Conservation (phyloP, 345 rosid species). For the Citrus australasica region DNA sequence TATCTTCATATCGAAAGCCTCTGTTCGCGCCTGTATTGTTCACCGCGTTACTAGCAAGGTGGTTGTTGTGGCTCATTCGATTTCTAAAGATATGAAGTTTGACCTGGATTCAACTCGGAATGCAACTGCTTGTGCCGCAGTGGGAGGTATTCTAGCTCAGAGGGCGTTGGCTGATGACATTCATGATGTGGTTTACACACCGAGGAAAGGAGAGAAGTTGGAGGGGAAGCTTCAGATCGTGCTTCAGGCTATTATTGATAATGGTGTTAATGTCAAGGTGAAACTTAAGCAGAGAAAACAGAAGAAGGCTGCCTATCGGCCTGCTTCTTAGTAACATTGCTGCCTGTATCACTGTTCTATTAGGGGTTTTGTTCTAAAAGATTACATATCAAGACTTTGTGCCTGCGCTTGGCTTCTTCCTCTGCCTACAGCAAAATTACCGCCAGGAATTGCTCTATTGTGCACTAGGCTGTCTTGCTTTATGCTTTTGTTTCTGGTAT, state of each 20-base stretch:
- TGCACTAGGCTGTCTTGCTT: no score
- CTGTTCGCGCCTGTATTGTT: conserved; percentile 75
- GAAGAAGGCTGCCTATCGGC: conserved; percentile 24
- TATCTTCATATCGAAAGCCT: conserved; percentile 72
- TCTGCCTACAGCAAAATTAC: neutral
- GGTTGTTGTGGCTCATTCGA: conserved; percentile 84
- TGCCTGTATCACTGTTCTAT: neutral
- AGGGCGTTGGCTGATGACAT: conserved; percentile 80
- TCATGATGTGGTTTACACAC: conserved; percentile 66
- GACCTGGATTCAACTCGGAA: conserved; percentile 74
- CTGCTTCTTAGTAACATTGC: neutral
- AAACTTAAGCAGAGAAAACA: conserved; percentile 71
- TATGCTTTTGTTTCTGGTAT: neutral
- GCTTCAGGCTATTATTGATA: conserved; percentile 65
- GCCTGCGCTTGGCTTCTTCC: neutral
- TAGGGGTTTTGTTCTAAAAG: neutral
- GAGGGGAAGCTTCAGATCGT: conserved; percentile 82
- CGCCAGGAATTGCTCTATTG: neutral
- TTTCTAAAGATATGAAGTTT: conserved; percentile 81
- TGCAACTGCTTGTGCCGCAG: conserved; percentile 60
- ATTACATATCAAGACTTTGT: neutral
- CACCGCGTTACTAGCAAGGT: conserved; percentile 88
- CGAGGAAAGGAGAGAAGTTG: conserved; percentile 71
- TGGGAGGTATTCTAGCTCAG: conserved; percentile 71
- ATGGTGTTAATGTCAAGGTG: conserved; percentile 73